Evolutionary conservation across 768 basidiomycete genomes (phyloP).

Genomic region (Lyophyllum decastes): DNA sequence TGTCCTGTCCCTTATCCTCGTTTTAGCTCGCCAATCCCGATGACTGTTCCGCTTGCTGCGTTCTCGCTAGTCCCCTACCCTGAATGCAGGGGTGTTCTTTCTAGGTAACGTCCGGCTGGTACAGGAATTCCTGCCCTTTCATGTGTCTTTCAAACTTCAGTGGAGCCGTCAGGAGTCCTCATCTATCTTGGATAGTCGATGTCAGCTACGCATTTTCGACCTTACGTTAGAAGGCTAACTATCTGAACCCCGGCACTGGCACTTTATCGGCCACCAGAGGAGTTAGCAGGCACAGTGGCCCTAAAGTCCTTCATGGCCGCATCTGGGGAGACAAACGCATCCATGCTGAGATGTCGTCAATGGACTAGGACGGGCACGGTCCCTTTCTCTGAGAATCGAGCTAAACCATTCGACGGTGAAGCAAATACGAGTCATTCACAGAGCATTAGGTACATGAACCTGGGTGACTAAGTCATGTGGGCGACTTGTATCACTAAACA

Average conservation of each 20-base stretch:
- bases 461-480: neutral
- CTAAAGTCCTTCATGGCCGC: neutral
- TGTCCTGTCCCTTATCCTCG: neutral
- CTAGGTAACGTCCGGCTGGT: too few species aligned
- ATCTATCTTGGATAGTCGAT: neutral
- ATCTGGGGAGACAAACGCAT: neutral
- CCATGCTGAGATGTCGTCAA: neutral
- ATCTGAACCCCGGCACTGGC: too few species aligned
- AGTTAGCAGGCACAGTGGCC: neutral
- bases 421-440: neutral
- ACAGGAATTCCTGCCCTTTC: neutral
- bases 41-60: neutral
- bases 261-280: neutral
- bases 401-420: neutral
- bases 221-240: too few species aligned
- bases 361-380: neutral
- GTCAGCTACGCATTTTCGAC: neutral
- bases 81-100: neutral
- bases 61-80: neutral
- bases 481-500: neutral
- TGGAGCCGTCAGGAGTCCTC: neutral
- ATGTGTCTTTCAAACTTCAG: neutral
- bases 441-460: neutral
- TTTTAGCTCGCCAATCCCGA: neutral
- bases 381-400: too few species aligned